Evolutionary conservation across 306 rosid genomes (phyloP).

Genomic region (Astragalus glycyphyllos): DNA sequence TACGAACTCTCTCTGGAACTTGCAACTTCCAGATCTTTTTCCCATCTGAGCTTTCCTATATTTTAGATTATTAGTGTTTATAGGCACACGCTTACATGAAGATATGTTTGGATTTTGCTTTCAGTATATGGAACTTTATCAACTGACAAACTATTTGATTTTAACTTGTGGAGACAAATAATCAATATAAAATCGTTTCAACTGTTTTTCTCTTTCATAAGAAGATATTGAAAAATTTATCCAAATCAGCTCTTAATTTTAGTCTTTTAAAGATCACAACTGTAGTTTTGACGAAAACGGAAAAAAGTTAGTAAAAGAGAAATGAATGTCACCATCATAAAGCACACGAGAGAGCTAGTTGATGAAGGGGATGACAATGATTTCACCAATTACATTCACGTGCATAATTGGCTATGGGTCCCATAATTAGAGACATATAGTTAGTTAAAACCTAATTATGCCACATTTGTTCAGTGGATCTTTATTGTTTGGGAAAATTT

Average conservation of each 20-base stretch:
- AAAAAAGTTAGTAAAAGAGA: constrained; percentile 21
- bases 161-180: not conserved
- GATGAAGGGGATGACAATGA: constrained; percentile 33
- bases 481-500: constrained; percentile 15
- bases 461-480: constrained; percentile 5
- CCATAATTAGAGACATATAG: constrained; percentile 19
- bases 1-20: no score
- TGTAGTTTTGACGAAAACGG: constrained; percentile 1
- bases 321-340: constrained; percentile 16
- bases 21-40: no score
- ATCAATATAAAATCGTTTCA: not conserved
- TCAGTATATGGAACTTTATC: no score
- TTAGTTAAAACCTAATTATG: constrained; percentile 26
- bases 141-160: not conserved
- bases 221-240: not conserved
- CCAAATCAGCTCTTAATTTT: not conserved
- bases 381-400: constrained; percentile 42
- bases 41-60: no score
- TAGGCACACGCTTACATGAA: no score
- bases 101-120: not conserved
- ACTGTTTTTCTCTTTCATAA: not conserved
- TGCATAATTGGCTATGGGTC: constrained; percentile 43
- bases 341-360: constrained; percentile 28
- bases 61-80: no score
- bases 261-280: not conserved